Evolutionary conservation across 164 flowering plant genomes (phyloP).

Genomic region (Amborella trichopoda): DNA sequence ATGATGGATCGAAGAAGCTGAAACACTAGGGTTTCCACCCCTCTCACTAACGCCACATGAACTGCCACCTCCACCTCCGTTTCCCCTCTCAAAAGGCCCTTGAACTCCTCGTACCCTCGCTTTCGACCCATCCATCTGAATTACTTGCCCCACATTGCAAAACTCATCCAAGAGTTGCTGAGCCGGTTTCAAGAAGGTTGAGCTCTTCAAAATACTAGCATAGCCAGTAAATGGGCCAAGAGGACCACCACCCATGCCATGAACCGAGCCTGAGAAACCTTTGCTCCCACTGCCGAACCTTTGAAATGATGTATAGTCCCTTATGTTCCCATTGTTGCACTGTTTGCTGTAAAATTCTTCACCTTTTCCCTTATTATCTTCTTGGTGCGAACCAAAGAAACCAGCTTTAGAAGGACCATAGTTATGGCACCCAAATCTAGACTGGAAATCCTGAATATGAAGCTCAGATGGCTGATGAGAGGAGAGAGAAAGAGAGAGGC

Average conservation of each 20-base stretch:
- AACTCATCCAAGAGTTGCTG: conserved; percentile 66
- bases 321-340: background rate
- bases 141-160: conserved; percentile 32
- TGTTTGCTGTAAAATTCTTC: too few species aligned
- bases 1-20: background rate
- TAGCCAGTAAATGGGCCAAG: conserved; percentile 85
- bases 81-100: conserved; percentile 18
- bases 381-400: background rate
- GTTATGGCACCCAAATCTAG: background rate
- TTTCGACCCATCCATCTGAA: background rate
- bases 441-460: conserved; percentile 23
- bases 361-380: background rate
- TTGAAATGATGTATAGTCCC: background rate
- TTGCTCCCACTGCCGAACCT: conserved; percentile 2
- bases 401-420: background rate
- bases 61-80: conserved; percentile 17
- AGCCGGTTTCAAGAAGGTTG: conserved; percentile 77
- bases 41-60: conserved; percentile 8
- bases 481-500: conserved; percentile 54
- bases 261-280: conserved; percentile 6
- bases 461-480: conserved; percentile 30
- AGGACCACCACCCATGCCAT: conserved; percentile 27
- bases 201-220: conserved; percentile 58
- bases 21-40: background rate
- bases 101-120: background rate